Conservation (phyloP, 2,329 filamentous ascomycete genomes). For the Colletotrichum coccodes region DNA sequence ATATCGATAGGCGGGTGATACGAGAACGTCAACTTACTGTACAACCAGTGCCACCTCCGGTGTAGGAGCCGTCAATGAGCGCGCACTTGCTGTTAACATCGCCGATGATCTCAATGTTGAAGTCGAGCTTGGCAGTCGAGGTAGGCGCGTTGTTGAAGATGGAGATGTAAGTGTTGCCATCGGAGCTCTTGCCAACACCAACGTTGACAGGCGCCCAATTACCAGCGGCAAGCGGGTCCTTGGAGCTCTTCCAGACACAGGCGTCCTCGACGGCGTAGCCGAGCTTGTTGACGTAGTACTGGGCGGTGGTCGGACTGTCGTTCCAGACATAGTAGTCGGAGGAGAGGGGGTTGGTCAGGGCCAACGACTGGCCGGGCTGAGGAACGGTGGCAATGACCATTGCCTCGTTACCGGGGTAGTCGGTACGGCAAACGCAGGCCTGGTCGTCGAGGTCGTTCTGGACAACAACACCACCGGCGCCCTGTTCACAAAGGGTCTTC, state of each 20-base stretch:
- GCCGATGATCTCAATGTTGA: slow-evolving; percentile 80
- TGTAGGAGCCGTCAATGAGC: slow-evolving; percentile 72
- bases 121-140: slow-evolving; percentile 75
- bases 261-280: slow-evolving; percentile 73
- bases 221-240: slow-evolving; percentile 66
- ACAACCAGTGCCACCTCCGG: slow-evolving; percentile 73
- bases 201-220: slow-evolving; percentile 92
- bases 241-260: slow-evolving; percentile 77
- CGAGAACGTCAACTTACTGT: slow-evolving; percentile 71
- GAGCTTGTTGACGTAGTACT: slow-evolving; percentile 95
- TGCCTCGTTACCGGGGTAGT: slow-evolving; percentile 92
- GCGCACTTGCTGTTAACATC: slow-evolving; percentile 70
- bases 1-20: not conserved
- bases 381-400: slow-evolving; percentile 84
- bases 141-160: slow-evolving; percentile 88
- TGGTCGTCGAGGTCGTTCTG: slow-evolving; percentile 76
- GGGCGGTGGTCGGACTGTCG: slow-evolving; percentile 80
- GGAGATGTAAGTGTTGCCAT: slow-evolving; percentile 79
- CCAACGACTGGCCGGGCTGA: slow-evolving; percentile 64
- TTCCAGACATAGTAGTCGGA: slow-evolving; percentile 82
- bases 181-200: slow-evolving; percentile 76
- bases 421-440: slow-evolving; percentile 89
- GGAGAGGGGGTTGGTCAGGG: slow-evolving; percentile 81
- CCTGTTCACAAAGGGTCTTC: slow-evolving; percentile 78
- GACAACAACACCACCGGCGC: slow-evolving; percentile 76